Evolutionary conservation across 2,329 filamentous ascomycete species (phyloP).

Genomic region (Scopulariopsis brevicaulis): DNA sequence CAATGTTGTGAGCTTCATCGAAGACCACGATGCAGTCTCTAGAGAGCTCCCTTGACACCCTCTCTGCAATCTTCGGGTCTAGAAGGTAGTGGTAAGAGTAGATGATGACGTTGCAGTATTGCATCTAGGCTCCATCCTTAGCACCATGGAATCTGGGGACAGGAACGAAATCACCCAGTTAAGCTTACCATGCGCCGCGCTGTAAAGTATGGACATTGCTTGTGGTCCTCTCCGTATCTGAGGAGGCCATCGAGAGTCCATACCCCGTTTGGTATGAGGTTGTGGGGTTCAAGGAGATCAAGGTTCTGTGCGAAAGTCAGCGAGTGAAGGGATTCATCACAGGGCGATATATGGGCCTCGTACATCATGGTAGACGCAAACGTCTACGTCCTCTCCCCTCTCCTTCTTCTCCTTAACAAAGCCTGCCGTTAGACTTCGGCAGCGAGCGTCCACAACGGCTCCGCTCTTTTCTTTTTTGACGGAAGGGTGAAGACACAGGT

Average conservation of each 20-base stretch:
- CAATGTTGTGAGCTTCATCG: constrained; percentile 97
- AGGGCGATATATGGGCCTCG: constrained; percentile 11
- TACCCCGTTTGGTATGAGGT: constrained; percentile 85
- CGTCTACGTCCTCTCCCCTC: constrained; percentile 81
- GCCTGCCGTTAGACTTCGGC: constrained; percentile 86
- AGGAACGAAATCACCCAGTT: neutral
- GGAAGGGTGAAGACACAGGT: constrained; percentile 88
- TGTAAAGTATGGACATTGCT: constrained; percentile 97
- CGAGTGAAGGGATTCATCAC: neutral
- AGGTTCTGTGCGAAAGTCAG: constrained; percentile 51
- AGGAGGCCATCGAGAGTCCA: constrained; percentile 89
- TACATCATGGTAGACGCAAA: constrained; percentile 92
- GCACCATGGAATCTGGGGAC: neutral
- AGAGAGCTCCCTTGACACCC: constrained; percentile 88
- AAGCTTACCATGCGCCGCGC: constrained; percentile 72
- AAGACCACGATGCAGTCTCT: constrained; percentile 99
- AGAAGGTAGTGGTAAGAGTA: constrained; percentile 98
- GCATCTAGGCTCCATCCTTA: constrained; percentile 56
- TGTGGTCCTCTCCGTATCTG: constrained; percentile 85
- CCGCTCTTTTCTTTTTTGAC: constrained; percentile 97
- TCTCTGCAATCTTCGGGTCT: constrained; percentile 93
- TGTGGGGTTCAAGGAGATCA: constrained; percentile 87
- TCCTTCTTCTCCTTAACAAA: constrained; percentile 98
- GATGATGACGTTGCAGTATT: constrained; percentile 98
- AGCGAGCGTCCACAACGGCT: constrained; percentile 85